Base-by-base conservation (phyloP, 305 asterid species). In the Striga hermonthica region DNA sequence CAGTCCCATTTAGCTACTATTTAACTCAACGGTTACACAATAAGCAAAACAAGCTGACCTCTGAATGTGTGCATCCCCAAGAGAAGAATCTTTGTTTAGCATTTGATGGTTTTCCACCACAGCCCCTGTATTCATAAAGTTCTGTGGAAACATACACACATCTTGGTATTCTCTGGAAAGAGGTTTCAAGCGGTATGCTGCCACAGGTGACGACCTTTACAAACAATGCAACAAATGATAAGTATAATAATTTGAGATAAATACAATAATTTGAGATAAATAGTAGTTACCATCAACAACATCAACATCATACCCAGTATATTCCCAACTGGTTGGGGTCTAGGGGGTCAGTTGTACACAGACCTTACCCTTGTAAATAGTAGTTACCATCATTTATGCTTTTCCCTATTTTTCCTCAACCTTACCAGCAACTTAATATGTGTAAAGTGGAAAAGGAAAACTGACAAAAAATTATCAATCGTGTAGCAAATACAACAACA, bases 121-220 rank as follows among this genome's bases (percentile, higher is more conserved):
- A 84, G 1, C 90, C 86, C 69, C 84, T 72, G 76, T 84, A 89
- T 72, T 89, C 92, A 43, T 80, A 78, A 68, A 89, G 74, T 71
- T 86, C 95, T 14, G 95, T 76, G 68, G 96, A 84, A 10, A 65
- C 86, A 65, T 80, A 88, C 13, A 86, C 85, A 57, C 96, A 85
- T 81, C 96, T 81, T 22, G 85, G 78, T 65, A 84, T 73, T 78
- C 74, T 81, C 74, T 84, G 91, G 72, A 84, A 88, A 31, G 96
- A 84, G 44, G 96, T 77, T 72, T 85, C 94, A 38, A 88, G 87
- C 55, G 96, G 91, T 73, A 84, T 74, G 74, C 89, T 82, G 38
- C 96, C 96, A 75, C 96, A 88, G 39, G 96, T 88, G 69, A 88
- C 94, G 39, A 88, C 89, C 96, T 88, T 63, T 61, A 68, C 22